Base-by-base conservation (phyloP, 129 eudicot genomes). In the Artemisia tridentata region DNA sequence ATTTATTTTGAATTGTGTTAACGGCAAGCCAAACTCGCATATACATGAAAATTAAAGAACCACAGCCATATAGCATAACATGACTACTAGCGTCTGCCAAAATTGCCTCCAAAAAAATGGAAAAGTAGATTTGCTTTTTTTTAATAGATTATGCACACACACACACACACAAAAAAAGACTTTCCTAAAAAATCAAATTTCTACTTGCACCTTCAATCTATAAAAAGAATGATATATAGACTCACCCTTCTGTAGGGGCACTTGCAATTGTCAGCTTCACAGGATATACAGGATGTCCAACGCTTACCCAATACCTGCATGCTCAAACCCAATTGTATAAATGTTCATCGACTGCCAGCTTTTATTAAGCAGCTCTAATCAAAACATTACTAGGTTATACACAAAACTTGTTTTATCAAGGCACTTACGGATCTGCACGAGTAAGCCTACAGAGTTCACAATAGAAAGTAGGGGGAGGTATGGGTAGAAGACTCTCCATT, bases 351-450 rank as follows among this genome's bases (percentile, higher is more conserved):
- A 15, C 63, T 53, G 23, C 43, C 56, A 17, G 51, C 63, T 63
- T 45, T 51, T 50, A 56, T 23, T 66, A 11, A 54, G 20, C 67
- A 55, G 34, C 11, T 38, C 10, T 38, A 38, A 38, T 38, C 45
- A 38, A 38, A 38, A 7, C 45, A 38, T 38, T 38, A 38, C 10
- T 38, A 1, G 10, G 10, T 1, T 38, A 38, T 7, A 38, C 45
- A 38, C 10, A 38, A 38, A 38, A 38, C 45, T 38, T 38, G 2
- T 38, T 63, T 57, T 11, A 63, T 77, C 3, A 52, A 20, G 76
- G 63, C 68, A 85, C 99, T 83, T 90, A 93, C 99, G 99, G 99
- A 72, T 93, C 99, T 50, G 99, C 96, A 54, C 93, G 92, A 79
- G 43, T 74, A 69, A 93, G 92, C 75, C 99, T 84, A 71, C 99